Evolutionary conservation across 176 grass and related monocot genomes (phyloP), one percentile per base, ranked within the genome.

Genomic region (Phoenix roebelenii): DNA sequence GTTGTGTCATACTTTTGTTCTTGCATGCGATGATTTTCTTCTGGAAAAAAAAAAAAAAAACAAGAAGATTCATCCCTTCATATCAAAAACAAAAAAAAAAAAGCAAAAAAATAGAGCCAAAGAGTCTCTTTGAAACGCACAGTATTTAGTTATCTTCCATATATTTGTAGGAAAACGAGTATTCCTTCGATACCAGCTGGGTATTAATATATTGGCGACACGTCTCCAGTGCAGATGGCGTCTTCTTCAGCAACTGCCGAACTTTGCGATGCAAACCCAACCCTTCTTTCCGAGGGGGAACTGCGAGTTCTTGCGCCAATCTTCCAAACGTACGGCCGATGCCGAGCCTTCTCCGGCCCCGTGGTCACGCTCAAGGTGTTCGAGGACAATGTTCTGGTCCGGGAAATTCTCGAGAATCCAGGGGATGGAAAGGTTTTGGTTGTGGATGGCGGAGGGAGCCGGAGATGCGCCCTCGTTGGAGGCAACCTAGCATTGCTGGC

Each of bases 341-440:
- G 25, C 51, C 65, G 52, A 5, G 25, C 52, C 20, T 68, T 68
- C 52, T 55, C 25, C 3, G 65, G 52, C 18, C 65, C 51, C 3
- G 7, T 68, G 9, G 65, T 68, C n/a, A 68, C 65, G 3, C 51
- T 68, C 4, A 68, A 68, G 26, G 65, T 68, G 52, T 68, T 68
- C 15, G 65, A 68, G 25, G 65, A 68, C 28, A 68, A 68, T 16
- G 65, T 68, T 28, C 1, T 68, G 25, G 65, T 68, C 4, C 56
- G 65, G 65, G 65, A 68, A 28, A 4, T 56, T 7, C 51, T 68
- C 1, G 65, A 68, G 52, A 20, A 51, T 5, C 18, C 65, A 4
- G 65, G 65, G 52, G 65, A 56, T 16, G 65, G 65, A n/a, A 25
- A 52, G 22, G 65, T 68, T 3, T 6, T 68, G 4, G 51, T 68